Percentiles rank a stretch among this genome's conserved stretches.
These are phyloP conservation scores for Canna indica DNA, from an alignment of 176 grass and related monocot species.

Conservation along the genomic window DNA sequence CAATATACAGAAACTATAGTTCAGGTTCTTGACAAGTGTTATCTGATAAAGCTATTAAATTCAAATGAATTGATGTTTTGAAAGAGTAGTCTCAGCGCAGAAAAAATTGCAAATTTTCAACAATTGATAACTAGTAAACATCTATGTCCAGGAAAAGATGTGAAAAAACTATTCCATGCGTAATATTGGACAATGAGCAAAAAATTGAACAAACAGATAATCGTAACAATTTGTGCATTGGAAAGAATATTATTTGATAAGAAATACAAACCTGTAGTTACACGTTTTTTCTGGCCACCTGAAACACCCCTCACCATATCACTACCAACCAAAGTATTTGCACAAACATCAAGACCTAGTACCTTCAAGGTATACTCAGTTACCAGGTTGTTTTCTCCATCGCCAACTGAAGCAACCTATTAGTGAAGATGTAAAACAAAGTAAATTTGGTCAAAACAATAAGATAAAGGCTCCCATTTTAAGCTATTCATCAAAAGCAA, in stretches of 20 bases:
- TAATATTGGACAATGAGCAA: too few relatives aligned
- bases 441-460: background rate
- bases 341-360: slow-evolving; percentile 60
- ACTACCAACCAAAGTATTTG: slow-evolving; percentile 58
- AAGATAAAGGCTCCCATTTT: background rate
- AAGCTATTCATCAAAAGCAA: background rate
- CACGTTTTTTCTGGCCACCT: slow-evolving; percentile 69
- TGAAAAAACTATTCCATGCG: background rate
- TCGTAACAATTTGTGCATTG: background rate
- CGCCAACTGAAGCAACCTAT: slow-evolving; percentile 46
- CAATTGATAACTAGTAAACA: background rate
- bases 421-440: slow-evolving; percentile 2
- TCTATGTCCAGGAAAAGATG: too few relatives aligned
- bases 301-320: slow-evolving; percentile 82
- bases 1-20: background rate
- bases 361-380: slow-evolving; percentile 58
- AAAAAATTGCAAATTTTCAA: background rate
- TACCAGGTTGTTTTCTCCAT: slow-evolving; percentile 42
- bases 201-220: background rate
- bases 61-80: background rate
- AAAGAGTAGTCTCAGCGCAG: too few relatives aligned
- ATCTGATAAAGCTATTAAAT: background rate
- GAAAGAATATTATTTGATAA: background rate
- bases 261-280: slow-evolving; percentile 44
- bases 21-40: background rate